Evolutionary conservation across 2,329 filamentous ascomycete species (phyloP), one percentile per base, ranked within the genome.

Genomic region (Venturia nashicola): DNA sequence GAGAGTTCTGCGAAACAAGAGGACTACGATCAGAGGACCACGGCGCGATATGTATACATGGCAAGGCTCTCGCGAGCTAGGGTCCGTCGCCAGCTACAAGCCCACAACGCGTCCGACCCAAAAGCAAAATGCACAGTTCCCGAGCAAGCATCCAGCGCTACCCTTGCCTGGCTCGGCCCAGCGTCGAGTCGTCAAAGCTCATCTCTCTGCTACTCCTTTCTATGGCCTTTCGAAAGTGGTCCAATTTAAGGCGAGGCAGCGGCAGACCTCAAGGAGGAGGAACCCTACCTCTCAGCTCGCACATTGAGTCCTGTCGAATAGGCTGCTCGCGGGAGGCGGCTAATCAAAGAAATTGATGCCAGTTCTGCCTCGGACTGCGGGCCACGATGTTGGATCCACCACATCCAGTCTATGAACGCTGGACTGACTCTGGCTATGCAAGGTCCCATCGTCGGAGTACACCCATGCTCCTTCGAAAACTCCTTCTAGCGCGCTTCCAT

Each of bases 111-210:
- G 57, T 60, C 18, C 57, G 11, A 60, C 57, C 34, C n/a, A 43
- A 44, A 60, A 43, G 59, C 42, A 60, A 44, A 60, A n/a, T 23
- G 27, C 59, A 60, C 59, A 20, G 59, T 42, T 60, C 39, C 51
- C 48, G 48, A 54, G 48, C 48, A 9, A 59, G 34, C 34, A 23
- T 59, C 20, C 23, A 60, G 59, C 14, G 36, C 23, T 32, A 60
- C 59, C 59, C 59, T 60, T 60, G 59, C 59, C 36, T 60, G 12
- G 42, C 59, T 60, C n/a, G 42, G 27, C 42, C 59, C 59, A 42
- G 59, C 36, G 59, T 60, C 57, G 5, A 43, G 3, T 16, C 36
- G 57, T 60, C 59, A 42, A 44, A 60, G 59, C 59, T 60, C 59
- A 60, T 60, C 59, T 42, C 36, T 44, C 42, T 60, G 27, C 36